Conservation (phyloP, 2,329 filamentous ascomycete species). For the Pseudopithomyces maydicus region DNA sequence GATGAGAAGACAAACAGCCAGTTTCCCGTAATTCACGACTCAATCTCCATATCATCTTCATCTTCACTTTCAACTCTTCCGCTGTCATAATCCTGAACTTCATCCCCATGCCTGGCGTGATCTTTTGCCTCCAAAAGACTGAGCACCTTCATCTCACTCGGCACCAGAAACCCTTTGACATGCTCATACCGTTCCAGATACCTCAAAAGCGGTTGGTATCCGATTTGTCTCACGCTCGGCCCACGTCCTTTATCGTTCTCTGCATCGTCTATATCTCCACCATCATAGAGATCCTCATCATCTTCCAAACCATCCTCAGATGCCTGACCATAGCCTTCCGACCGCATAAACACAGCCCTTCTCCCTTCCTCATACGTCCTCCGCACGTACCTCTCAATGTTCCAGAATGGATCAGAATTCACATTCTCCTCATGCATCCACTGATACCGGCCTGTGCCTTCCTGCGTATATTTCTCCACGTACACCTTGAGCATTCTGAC, state of each 20-base stretch:
- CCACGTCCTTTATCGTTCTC: background rate
- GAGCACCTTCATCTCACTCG: conserved; percentile 1
- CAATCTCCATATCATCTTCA: too few species aligned
- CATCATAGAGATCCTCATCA: too few species aligned
- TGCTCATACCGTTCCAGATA: conserved; percentile 14
- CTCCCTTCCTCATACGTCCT: background rate
- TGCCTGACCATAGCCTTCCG: too few species aligned
- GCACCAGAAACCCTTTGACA: conserved; percentile 14
- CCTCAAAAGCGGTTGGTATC: background rate
- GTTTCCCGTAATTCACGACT: too few species aligned
- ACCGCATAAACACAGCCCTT: background rate
- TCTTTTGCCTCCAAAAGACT: background rate
- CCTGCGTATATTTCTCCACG: background rate
- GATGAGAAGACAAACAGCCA: too few species aligned
- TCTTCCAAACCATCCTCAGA: too few species aligned
- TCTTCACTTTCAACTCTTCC: too few species aligned
- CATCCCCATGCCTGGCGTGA: background rate
- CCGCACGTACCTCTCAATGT: background rate
- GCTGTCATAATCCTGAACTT: too few species aligned
- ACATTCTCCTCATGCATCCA: background rate
- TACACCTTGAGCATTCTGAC: background rate
- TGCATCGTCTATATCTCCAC: background rate
- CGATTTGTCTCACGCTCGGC: too few species aligned
- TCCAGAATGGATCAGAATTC: background rate
- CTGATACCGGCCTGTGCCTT: background rate